Conservation (phyloP, 352 stramenopile genomes). For the Sclerospora graminicola region DNA sequence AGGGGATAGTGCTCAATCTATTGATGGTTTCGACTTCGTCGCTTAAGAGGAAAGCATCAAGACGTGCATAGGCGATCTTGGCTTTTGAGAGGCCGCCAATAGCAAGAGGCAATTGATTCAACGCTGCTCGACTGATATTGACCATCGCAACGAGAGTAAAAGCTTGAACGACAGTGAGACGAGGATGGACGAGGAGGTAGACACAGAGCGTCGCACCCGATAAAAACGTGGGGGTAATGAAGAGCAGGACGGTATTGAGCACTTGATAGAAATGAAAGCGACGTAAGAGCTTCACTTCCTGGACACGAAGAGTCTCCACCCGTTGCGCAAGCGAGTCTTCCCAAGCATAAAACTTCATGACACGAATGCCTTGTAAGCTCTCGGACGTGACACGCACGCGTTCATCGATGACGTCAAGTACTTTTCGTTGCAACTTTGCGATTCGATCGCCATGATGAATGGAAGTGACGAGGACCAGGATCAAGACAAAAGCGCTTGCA, state of each 20-base stretch:
- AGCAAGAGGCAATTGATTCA: slow-evolving; percentile 16
- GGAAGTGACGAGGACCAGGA: slow-evolving; percentile 13
- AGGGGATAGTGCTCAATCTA: background rate
- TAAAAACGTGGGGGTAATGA: slow-evolving; percentile 24
- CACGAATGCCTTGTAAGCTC: slow-evolving; percentile 80
- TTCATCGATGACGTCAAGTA: slow-evolving; percentile 39
- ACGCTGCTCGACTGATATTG: slow-evolving; percentile 18
- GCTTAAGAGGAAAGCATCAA: slow-evolving; percentile 21
- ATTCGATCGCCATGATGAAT: slow-evolving; percentile 8
- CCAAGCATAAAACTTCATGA: slow-evolving; percentile 88
- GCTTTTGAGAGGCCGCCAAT: slow-evolving; percentile 18
- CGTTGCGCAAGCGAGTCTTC: slow-evolving; percentile 26
- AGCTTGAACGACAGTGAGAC: slow-evolving; percentile 17
- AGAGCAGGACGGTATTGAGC: slow-evolving; percentile 30
- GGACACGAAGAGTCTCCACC: slow-evolving; percentile 29
- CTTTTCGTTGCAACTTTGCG: slow-evolving; percentile 9
- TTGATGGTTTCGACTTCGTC: slow-evolving; percentile 6
- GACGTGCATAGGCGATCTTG: slow-evolving; percentile 18
- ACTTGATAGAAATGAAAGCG: slow-evolving; percentile 30
- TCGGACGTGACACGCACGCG: slow-evolving; percentile 90
- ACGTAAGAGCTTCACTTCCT: slow-evolving; percentile 31
- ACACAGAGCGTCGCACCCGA: slow-evolving; percentile 14
- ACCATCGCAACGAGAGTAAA: slow-evolving; percentile 27
- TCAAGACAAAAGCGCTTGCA: slow-evolving; percentile 4
- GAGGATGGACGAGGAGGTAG: slow-evolving; percentile 18